A percentile compares a stretch with the other conserved stretches of the same genome.
phyloP scores from a whole-genome alignment of 768 basidiomycete species.

The Trichaptum fuscoviolaceum region DNA sequence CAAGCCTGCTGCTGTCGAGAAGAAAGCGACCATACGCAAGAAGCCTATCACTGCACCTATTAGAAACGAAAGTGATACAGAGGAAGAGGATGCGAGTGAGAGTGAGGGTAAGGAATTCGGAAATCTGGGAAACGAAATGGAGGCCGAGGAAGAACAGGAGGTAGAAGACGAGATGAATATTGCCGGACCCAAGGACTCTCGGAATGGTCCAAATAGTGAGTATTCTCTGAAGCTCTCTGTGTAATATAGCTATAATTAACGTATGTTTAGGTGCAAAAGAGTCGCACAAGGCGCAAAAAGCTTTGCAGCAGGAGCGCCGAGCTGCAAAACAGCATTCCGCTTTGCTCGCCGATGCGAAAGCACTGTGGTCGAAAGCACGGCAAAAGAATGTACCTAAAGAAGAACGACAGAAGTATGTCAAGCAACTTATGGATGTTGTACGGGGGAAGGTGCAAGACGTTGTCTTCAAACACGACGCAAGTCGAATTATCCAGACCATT shows the following conservation, averaged over 20 bases:
- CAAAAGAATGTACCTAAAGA: constrained; percentile 63
- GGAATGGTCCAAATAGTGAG: constrained; percentile 59
- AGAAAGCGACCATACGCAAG: constrained; percentile 51
- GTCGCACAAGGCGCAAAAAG: constrained; percentile 67
- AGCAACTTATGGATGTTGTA: constrained; percentile 68
- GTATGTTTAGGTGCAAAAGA: constrained; percentile 49
- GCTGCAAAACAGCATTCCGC: constrained; percentile 75
- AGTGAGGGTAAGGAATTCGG: constrained; percentile 19
- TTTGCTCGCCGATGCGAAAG: constrained; percentile 66
- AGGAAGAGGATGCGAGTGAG: constrained; percentile 35
- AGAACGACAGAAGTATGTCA: constrained; percentile 72
- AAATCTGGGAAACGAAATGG: constrained; percentile 30
- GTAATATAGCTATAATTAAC: constrained; percentile 1
- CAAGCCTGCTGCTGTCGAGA: constrained; percentile 15
- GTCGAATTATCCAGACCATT: constrained; percentile 74
- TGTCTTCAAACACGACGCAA: constrained; percentile 88
- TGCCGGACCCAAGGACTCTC: constrained; percentile 15
- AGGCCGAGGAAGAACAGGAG: constrained; percentile 29
- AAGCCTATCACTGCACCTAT: constrained; percentile 47
- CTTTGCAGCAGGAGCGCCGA: constrained; percentile 59
- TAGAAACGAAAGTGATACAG: constrained; percentile 30
- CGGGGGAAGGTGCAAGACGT: constrained; percentile 82
- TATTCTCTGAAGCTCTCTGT: constrained; percentile 7
- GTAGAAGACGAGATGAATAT: constrained; percentile 28
- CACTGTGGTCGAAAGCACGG: constrained; percentile 69